Evolutionary conservation across 768 basidiomycete genomes (phyloP).

Genomic region (Lentinula raphanica): DNA sequence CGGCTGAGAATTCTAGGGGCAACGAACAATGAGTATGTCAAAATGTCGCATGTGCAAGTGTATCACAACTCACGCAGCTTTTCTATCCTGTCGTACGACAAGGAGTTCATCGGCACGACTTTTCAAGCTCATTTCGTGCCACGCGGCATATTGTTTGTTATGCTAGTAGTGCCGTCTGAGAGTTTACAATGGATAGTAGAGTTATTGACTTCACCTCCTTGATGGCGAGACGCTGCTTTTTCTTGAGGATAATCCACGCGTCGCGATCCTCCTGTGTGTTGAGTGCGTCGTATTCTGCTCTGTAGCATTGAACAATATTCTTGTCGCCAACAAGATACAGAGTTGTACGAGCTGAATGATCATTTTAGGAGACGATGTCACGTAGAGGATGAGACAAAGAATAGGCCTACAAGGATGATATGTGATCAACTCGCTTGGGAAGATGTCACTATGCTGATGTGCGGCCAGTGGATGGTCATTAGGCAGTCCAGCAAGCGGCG

Average conservation of each 20-base stretch:
- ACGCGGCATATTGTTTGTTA: neutral
- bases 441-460: no score
- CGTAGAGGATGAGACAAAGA: slow-evolving; percentile 17
- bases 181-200: neutral
- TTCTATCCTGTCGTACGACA: neutral
- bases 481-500: no score
- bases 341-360: neutral
- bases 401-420: no score
- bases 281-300: neutral
- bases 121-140: neutral
- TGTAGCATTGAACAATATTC: no score
- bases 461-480: no score
- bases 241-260: neutral
- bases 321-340: neutral
- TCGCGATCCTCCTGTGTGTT: neutral
- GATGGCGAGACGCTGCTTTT: neutral
- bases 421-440: no score
- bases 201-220: neutral
- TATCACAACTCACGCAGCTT: neutral
- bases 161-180: neutral
- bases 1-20: neutral
- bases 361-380: no score
- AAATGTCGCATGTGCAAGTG: no score
- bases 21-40: neutral
- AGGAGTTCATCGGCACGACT: neutral